Evolutionary conservation across 139 green algal species (phyloP).

Genomic region (Micromonas commoda): DNA sequence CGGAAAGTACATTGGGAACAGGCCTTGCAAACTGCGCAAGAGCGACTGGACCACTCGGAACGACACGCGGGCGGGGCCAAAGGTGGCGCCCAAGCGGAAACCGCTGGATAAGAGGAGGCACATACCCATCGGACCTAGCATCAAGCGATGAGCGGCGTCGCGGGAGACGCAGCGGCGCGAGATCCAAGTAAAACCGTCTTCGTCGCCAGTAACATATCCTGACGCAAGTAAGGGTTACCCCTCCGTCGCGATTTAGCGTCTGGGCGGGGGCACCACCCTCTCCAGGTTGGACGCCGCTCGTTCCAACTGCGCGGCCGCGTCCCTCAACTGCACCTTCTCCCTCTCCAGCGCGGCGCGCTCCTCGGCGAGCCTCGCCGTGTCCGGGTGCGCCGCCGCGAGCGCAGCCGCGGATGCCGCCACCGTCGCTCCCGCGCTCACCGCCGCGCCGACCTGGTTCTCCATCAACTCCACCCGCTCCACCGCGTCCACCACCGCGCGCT

Average conservation of each 20-base stretch:
- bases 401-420: too few relatives aligned
- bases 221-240: too few relatives aligned
- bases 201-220: too few relatives aligned
- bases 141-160: neutral
- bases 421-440: neutral
- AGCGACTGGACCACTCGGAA: slow-evolving; percentile 45
- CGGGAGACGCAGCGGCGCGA: neutral
- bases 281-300: neutral
- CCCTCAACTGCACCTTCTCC: neutral
- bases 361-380: neutral
- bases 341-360: neutral
- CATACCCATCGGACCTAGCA: neutral
- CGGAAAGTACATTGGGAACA: slow-evolving; percentile 83
- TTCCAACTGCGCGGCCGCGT: neutral
- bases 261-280: neutral
- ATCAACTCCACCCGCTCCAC: neutral
- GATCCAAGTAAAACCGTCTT: too few relatives aligned
- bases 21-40: slow-evolving; percentile 78
- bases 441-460: neutral
- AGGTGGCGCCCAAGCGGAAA: neutral
- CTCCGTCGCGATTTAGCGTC: too few relatives aligned
- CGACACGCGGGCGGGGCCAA: neutral
- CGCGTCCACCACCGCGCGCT: neutral
- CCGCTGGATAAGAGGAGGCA: slow-evolving; percentile 21
- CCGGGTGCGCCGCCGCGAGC: neutral